Evolutionary conservation across 345 rosid species (phyloP).

Genomic region (Salix dunnii): DNA sequence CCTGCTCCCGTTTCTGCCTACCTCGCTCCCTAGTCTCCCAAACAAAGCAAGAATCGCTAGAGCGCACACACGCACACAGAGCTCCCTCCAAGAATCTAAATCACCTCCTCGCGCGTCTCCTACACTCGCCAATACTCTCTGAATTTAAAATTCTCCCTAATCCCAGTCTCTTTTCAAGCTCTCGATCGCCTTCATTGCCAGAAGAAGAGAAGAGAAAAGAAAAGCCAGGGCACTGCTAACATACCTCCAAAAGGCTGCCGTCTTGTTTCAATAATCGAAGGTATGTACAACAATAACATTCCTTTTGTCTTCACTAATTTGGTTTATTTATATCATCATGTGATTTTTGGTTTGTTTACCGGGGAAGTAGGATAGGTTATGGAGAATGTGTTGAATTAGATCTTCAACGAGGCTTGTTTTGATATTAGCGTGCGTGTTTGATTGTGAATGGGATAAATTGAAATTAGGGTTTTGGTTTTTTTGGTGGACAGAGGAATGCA

Average conservation of each 20-base stretch:
- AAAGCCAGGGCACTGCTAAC: slow-evolving; percentile 6
- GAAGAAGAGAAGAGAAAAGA: neutral
- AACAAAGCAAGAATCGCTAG: neutral
- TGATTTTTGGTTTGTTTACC: neutral
- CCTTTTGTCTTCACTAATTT: neutral
- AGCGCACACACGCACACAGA: neutral
- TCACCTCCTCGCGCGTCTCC: slow-evolving; percentile 15
- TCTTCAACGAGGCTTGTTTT: slow-evolving; percentile 12
- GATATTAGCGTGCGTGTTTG: slow-evolving; percentile 15
- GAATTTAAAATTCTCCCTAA: neutral
- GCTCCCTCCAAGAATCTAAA: slow-evolving; percentile 23
- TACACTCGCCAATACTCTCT: neutral
- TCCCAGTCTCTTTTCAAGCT: neutral
- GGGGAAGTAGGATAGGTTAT: slow-evolving; percentile 26
- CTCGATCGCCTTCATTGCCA: slow-evolving; percentile 14
- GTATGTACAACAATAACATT: slow-evolving; percentile 13
- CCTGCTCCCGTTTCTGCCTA: neutral
- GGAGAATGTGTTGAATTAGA: slow-evolving; percentile 21
- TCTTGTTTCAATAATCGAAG: slow-evolving; percentile 19
- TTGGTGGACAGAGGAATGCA: slow-evolving; percentile 39
- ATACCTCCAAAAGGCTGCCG: slow-evolving; percentile 16
- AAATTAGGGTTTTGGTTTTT: slow-evolving; percentile 41
- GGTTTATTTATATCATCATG: neutral
- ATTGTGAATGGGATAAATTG: slow-evolving; percentile 6
- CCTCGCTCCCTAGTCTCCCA: neutral